Base-by-base conservation (phyloP, 257 asterid genomes). In the Rauvolfia tetraphylla region DNA sequence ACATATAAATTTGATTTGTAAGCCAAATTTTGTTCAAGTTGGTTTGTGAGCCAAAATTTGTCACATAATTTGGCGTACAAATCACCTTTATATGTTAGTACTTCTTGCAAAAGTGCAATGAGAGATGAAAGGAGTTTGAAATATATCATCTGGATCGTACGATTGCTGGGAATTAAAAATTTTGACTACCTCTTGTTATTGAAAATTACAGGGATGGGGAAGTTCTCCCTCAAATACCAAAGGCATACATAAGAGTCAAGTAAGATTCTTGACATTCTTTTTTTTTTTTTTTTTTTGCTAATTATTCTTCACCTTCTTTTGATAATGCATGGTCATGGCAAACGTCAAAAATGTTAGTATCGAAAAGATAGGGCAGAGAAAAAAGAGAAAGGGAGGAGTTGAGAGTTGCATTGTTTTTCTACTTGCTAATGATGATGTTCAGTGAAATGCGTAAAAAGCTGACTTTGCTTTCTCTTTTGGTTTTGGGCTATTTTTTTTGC, bases 221-320 rank as follows among this genome's bases (percentile, higher is more conserved):
- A 38, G 61, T 46, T 58, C 72, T 75, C 23, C 79, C 79, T 57
- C 83, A 74, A 56, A 38, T 79, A 53, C 79, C 68, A 4, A 79
- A 79, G 67, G 39, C 79, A 20, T 74, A 68, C 39, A 75, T 79
- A 63, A 68, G 83, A 69, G 73, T 79, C 20, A 79, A 79, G 83
- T 79, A 79, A 79, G 79, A 49, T 46, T 12, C 67, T 34, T 49
- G 10, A 1, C 1, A 11, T 38, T 14, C 15, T 49, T 22, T 49
- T 49, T 14, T 49, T 49, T 12, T 49, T 49, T 38, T 14, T 49
- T 49, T 22, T 49, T 17, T 46, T 13, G 3, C 17, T 1, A 10
- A 10, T 46, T 8, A 1, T 12, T 42, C 6, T 58, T 39, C 9
- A n/a, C 44, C 33, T 7, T 36, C 7, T 49, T 39, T 27, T 27